Percentiles rank a stretch among this genome's conserved stretches.
Evolutionary conservation across 2,329 filamentous ascomycete species (phyloP).

Genomic region (Dichotomopilus funicola): DNA sequence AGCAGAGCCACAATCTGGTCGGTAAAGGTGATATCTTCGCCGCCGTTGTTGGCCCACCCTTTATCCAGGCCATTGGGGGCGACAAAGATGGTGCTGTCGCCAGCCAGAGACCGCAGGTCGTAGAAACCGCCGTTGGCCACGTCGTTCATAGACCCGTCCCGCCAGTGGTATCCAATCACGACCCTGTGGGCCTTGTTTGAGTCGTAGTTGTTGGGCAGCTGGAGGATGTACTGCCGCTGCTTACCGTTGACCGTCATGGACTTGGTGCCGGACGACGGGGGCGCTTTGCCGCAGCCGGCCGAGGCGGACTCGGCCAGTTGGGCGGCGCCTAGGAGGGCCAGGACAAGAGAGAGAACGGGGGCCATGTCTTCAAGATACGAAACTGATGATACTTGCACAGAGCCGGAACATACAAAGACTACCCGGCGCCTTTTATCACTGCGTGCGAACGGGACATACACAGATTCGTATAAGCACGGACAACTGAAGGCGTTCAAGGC

Average conservation of each 20-base stretch:
- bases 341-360: not conserved
- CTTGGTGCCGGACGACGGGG: constrained; percentile 25
- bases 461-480: not conserved
- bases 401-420: not conserved
- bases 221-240: constrained; percentile 34
- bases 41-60: constrained; percentile 39
- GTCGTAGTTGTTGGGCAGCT: constrained; percentile 30
- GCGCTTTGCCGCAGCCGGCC: constrained; percentile 32
- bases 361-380: not conserved
- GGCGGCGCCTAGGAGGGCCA: constrained; percentile 5
- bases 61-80: constrained; percentile 38
- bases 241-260: constrained; percentile 33
- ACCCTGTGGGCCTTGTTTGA: constrained; percentile 32
- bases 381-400: not conserved
- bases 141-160: constrained; percentile 33
- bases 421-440: not conserved
- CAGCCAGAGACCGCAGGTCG: constrained; percentile 31
- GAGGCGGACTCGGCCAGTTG: constrained; percentile 10
- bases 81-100: constrained; percentile 37
- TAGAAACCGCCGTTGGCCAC: constrained; percentile 34
- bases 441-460: not conserved
- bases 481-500: not conserved
- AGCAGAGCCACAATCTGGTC: constrained; percentile 34
- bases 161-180: constrained; percentile 37
- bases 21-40: constrained; percentile 37